Percentiles rank a stretch among this genome's conserved stretches.
phyloP scores from a whole-genome alignment of 2,329 filamentous ascomycete species.

The Diaporthe vaccinii region DNA sequence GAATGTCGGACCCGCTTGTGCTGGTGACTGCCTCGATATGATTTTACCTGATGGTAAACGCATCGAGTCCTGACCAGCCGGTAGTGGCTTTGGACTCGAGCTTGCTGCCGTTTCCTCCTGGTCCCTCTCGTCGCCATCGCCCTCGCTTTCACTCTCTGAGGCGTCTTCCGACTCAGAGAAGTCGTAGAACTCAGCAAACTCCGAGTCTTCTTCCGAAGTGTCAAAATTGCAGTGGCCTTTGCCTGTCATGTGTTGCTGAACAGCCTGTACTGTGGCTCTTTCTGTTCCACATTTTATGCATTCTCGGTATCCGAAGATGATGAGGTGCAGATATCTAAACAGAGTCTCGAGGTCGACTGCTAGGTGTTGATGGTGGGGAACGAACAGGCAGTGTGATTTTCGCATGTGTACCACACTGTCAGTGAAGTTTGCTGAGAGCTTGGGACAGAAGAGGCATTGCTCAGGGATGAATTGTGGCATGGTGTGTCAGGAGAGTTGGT shows the following conservation, averaged over 20 bases:
- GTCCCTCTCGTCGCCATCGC: not conserved
- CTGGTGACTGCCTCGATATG: slow-evolving; percentile 45
- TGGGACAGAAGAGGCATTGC: slow-evolving; percentile 60
- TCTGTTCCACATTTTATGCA: slow-evolving; percentile 64
- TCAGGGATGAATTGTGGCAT: slow-evolving; percentile 45
- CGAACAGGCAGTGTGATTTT: slow-evolving; percentile 59
- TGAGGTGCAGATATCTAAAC: slow-evolving; percentile 61
- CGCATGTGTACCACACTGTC: slow-evolving; percentile 63
- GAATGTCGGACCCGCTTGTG: not conserved
- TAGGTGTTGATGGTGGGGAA: slow-evolving; percentile 55
- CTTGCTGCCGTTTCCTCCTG: not conserved
- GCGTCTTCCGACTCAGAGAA: slow-evolving; percentile 42
- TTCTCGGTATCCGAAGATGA: slow-evolving; percentile 63
- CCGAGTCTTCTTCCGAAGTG: slow-evolving; percentile 50
- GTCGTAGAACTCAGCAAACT: slow-evolving; percentile 59
- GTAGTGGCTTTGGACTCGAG: slow-evolving; percentile 27
- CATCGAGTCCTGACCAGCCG: slow-evolving; percentile 48
- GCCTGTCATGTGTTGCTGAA: slow-evolving; percentile 64
- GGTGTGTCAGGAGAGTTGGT: not conserved
- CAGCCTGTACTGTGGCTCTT: slow-evolving; percentile 57
- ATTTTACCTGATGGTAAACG: slow-evolving; percentile 54
- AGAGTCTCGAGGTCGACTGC: slow-evolving; percentile 61
- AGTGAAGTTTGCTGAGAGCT: slow-evolving; percentile 48
- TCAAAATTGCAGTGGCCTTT: slow-evolving; percentile 62
- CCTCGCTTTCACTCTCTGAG: not conserved